Evolutionary conservation across 2,329 filamentous ascomycete genomes (phyloP).

Genomic region (Calonectria naviculata): DNA sequence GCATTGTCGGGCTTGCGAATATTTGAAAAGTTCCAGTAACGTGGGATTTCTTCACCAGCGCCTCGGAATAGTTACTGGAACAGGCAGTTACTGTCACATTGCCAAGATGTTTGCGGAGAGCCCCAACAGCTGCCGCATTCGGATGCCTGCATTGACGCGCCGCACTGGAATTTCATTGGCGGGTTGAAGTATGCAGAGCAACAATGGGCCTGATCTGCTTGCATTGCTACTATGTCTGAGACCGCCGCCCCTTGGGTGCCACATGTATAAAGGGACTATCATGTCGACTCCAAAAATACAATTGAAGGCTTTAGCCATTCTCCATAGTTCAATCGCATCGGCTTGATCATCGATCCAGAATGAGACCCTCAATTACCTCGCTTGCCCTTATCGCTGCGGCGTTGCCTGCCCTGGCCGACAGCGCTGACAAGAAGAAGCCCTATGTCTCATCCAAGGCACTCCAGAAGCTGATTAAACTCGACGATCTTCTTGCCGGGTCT

Average conservation of each 20-base stretch:
- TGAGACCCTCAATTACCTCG: slow-evolving; percentile 35
- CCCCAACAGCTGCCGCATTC: slow-evolving; percentile 38
- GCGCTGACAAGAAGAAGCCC: slow-evolving; percentile 41
- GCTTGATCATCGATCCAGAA: slow-evolving; percentile 9
- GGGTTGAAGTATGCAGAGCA: slow-evolving; percentile 24
- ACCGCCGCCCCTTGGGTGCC: neutral
- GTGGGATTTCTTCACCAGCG: slow-evolving; percentile 26
- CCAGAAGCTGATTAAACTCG: slow-evolving; percentile 51
- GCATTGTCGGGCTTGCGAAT: slow-evolving; percentile 18
- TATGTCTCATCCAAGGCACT: slow-evolving; percentile 52
- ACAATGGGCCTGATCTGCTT: neutral
- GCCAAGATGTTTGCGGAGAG: slow-evolving; percentile 34
- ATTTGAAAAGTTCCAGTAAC: slow-evolving; percentile 35
- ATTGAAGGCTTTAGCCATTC: neutral
- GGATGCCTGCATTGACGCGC: slow-evolving; percentile 24
- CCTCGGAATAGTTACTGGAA: slow-evolving; percentile 37
- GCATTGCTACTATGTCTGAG: slow-evolving; percentile 2
- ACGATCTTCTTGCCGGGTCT: slow-evolving; percentile 55
- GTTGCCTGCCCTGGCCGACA: slow-evolving; percentile 32
- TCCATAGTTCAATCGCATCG: neutral
- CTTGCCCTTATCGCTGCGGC: slow-evolving; percentile 40
- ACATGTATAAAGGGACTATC: slow-evolving; percentile 16
- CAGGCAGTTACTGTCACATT: slow-evolving; percentile 33
- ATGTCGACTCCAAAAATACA: neutral
- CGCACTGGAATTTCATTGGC: slow-evolving; percentile 18